Evolutionary conservation across 768 basidiomycete species (phyloP), one percentile per base, ranked within the genome.

Genomic region (Leccinum pellstonianum): DNA sequence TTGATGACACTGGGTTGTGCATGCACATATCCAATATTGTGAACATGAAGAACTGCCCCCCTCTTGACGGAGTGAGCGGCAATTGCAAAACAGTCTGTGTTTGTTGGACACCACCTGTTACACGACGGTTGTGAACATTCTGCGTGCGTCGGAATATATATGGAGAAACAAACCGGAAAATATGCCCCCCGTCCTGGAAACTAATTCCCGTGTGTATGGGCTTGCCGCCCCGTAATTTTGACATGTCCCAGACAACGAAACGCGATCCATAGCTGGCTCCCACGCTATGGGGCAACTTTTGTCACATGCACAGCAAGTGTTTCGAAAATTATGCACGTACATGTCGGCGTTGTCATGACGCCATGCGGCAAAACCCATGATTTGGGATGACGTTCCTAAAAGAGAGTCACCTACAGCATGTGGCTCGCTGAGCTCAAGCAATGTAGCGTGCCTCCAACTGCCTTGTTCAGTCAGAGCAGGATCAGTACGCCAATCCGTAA

Each of bases 401-500:
- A 78, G 74, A 4, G 81, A 76, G 48, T 82, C 79, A 7, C 85
- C 79, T 48, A 93, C 70, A 9, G 85, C 81, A 54, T 80, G 76
- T 15, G 91, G 89, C 57, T 92, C 90, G 15, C 86, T 76, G 3
- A 93, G 83, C 70, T 93, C 91, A 19, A 90, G 66, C 49, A 91
- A 73, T 67, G 81, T 86, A 11, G 80, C 81, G 69, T 86, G 83
- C 51, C 86, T 81, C 80, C 86, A 84, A 56, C 75, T 79, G 50
- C 78, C 81, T 56, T 79, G 78, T 56, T 80, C 81, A 19, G 73
- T 75, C 56, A 67, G 80, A 12, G 80, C 79, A 1, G 86, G 86
- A 67, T 91, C 88, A 5, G 86, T 82, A 56, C 87, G 84, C 91
- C 91, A 93, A 75, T 93, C 90, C n/a, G 86, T 84, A 51, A 92